These are phyloP conservation scores for Ramaria sp. DNA, from an alignment of 768 basidiomycete species.

Conservation along the genomic window DNA sequence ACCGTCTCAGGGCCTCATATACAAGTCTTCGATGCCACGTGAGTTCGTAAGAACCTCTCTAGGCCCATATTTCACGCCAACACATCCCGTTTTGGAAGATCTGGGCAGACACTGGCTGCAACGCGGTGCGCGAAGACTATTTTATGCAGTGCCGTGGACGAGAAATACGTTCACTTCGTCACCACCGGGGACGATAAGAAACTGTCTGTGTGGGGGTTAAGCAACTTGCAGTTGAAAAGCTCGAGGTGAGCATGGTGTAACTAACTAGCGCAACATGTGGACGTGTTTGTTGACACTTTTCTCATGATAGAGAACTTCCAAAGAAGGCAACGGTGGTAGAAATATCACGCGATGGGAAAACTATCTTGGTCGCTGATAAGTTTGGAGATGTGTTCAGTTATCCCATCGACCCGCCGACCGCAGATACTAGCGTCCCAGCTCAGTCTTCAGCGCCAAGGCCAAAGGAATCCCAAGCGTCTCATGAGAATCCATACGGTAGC, in stretches of 20 bases:
- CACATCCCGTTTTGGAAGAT: conserved; percentile 26
- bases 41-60: conserved; percentile 16
- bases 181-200: conserved; percentile 74
- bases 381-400: conserved; percentile 93
- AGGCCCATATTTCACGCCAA: conserved; percentile 27
- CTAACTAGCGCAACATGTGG: neutral
- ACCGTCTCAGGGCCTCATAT: conserved; percentile 53
- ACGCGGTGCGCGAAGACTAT: conserved; percentile 22
- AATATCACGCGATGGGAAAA: conserved; percentile 50
- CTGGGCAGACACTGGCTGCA: conserved; percentile 26
- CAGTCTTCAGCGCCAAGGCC: conserved; percentile 4
- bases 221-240: conserved; percentile 43
- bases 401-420: conserved; percentile 31
- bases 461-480: conserved; percentile 34
- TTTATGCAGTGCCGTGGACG: conserved; percentile 45
- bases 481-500: conserved; percentile 59
- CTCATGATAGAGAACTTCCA: conserved; percentile 51
- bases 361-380: conserved; percentile 82
- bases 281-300: neutral
- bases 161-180: conserved; percentile 36
- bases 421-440: conserved; percentile 16
- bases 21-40: conserved; percentile 48
- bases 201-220: conserved; percentile 65
- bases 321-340: conserved; percentile 70
- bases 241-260: conserved; percentile 37